Conservation (phyloP, 345 rosid genomes). For the Populus pruinosa region DNA sequence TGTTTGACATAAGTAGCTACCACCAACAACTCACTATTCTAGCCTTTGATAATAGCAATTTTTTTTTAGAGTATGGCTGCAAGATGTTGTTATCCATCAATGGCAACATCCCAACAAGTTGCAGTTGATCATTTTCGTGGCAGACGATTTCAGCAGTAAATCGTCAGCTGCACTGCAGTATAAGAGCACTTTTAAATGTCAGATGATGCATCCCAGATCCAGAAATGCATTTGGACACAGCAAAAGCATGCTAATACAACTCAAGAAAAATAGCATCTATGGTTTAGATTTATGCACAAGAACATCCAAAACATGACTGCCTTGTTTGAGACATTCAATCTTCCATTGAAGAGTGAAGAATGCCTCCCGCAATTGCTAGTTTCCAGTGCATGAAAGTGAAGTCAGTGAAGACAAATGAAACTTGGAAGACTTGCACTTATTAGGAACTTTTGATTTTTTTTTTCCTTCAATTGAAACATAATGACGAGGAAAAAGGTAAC, state of each 20-base stretch:
- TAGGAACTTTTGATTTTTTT: neutral
- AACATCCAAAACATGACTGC: neutral
- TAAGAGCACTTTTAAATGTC: neutral
- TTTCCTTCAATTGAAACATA: neutral
- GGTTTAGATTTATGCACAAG: neutral
- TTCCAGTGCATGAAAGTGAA: neutral
- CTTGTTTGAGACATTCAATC: neutral
- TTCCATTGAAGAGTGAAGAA: neutral
- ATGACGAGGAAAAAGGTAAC: neutral
- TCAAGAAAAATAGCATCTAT: neutral
- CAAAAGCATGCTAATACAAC: neutral
- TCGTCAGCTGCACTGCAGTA: neutral
- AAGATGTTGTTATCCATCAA: too few relatives aligned
- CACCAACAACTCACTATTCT: too few relatives aligned
- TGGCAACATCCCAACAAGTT: too few relatives aligned
- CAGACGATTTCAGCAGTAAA: neutral
- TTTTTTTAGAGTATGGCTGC: too few relatives aligned
- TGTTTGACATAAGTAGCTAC: too few relatives aligned
- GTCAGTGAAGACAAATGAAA: neutral
- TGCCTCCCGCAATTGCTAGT: neutral
- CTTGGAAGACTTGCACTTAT: neutral
- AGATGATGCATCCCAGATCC: neutral
- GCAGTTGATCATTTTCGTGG: neutral
- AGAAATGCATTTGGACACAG: neutral
- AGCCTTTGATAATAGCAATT: too few relatives aligned